Percentiles rank a stretch among this genome's conserved stretches.
These are phyloP conservation scores for Whalleya microplaca DNA, from an alignment of 2,329 filamentous ascomycete genomes.

Conservation along the genomic window DNA sequence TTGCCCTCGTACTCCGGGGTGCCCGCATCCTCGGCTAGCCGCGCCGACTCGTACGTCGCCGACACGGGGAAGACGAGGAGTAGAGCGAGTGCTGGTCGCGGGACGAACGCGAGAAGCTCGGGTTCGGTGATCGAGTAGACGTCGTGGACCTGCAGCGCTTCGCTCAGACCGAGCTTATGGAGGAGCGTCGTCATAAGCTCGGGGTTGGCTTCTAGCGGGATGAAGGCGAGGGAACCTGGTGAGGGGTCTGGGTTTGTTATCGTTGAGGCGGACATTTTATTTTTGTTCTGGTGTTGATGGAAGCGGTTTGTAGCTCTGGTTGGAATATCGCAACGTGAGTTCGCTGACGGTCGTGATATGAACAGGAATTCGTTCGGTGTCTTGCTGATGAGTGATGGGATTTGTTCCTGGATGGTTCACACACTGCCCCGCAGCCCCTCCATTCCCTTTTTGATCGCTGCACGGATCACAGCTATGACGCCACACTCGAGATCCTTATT, in stretches of 20 bases:
- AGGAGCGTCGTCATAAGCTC: constrained; percentile 85
- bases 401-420: not conserved
- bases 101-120: constrained; percentile 82
- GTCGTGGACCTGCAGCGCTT: constrained; percentile 80
- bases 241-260: constrained; percentile 44
- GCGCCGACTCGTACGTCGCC: constrained; percentile 75
- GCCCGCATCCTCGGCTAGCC: constrained; percentile 71
- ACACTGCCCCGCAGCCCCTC: constrained; percentile 10
- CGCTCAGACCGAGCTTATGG: constrained; percentile 81
- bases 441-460: constrained; percentile 8
- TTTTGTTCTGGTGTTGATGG: not conserved
- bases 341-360: too few relatives aligned
- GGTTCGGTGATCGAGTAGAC: constrained; percentile 90
- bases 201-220: constrained; percentile 75
- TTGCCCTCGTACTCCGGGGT: constrained; percentile 66
- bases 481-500: constrained; percentile 4
- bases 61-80: constrained; percentile 91
- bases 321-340: not conserved
- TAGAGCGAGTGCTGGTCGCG: constrained; percentile 84
- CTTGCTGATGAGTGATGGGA: too few relatives aligned
- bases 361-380: too few relatives aligned
- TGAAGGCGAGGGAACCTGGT: constrained; percentile 49
- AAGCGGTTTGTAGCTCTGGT: not conserved
- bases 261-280: constrained; percentile 23
- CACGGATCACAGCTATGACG: constrained; percentile 19